Conservation (phyloP, 495 filamentous ascomycete species). For the Penicillium cinerascens region DNA sequence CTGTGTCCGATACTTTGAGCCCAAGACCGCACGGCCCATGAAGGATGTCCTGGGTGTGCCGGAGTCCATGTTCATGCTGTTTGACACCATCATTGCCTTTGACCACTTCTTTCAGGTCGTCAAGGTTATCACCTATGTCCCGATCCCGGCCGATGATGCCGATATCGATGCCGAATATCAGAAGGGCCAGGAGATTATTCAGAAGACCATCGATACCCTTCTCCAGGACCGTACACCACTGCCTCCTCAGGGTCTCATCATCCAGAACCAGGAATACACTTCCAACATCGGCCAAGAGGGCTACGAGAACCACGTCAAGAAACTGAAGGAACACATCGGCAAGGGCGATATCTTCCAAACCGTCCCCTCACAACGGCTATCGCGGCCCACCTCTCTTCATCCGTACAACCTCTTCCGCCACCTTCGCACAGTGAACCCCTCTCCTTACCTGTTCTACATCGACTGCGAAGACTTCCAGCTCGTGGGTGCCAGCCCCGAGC, state of each 20-base stretch:
- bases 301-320: slow-evolving; percentile 81
- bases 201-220: slow-evolving; percentile 63
- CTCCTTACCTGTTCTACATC: slow-evolving; percentile 95
- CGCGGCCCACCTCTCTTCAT: slow-evolving; percentile 82
- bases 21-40: slow-evolving; percentile 79
- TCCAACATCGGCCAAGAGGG: slow-evolving; percentile 89
- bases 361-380: slow-evolving; percentile 89
- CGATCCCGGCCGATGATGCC: slow-evolving; percentile 45
- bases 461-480: slow-evolving; percentile 89
- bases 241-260: slow-evolving; percentile 70
- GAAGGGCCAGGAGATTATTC: slow-evolving; percentile 58
- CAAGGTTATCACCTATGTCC: slow-evolving; percentile 87
- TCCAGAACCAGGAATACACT: slow-evolving; percentile 69
- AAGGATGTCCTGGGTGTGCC: slow-evolving; percentile 85
- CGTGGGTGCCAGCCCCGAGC: slow-evolving; percentile 88
- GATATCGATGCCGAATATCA: slow-evolving; percentile 61
- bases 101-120: slow-evolving; percentile 91
- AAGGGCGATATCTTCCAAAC: slow-evolving; percentile 95
- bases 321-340: slow-evolving; percentile 81
- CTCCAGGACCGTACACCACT: slow-evolving; percentile 70
- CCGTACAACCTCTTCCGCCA: slow-evolving; percentile 99
- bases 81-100: slow-evolving; percentile 90
- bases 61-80: slow-evolving; percentile 96
- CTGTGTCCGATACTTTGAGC: slow-evolving; percentile 96
- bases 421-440: slow-evolving; percentile 91